Evolutionary conservation across 1,139 yeast species (phyloP).

Genomic region (Pneumocystis jirovecii): DNA sequence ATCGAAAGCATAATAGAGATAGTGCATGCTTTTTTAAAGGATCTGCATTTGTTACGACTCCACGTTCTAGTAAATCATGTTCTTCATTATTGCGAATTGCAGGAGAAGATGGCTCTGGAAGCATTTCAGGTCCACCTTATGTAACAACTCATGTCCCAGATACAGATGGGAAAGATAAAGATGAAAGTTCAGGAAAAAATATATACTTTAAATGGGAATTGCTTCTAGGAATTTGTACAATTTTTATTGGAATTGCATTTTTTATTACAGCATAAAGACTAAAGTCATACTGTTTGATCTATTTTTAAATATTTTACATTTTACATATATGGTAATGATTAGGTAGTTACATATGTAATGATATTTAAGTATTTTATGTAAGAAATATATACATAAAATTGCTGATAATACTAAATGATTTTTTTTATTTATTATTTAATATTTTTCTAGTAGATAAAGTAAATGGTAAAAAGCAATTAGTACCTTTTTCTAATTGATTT

Average conservation of each 20-base stretch:
- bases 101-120: neutral
- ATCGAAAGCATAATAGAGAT: conserved; percentile 21
- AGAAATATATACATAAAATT: too few species aligned
- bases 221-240: neutral
- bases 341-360: neutral
- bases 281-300: neutral
- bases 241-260: neutral
- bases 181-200: neutral
- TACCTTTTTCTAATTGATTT: too few species aligned
- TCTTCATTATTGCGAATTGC: neutral
- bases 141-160: neutral
- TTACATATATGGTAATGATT: neutral
- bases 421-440: too few species aligned
- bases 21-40: conserved; percentile 11
- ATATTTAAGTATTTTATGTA: too few species aligned
- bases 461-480: too few species aligned
- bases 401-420: too few species aligned
- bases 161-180: neutral
- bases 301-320: neutral
- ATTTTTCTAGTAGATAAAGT: too few species aligned
- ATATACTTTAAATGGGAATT: neutral
- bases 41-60: neutral
- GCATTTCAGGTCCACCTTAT: neutral
- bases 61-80: neutral
- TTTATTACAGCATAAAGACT: neutral